Evolutionary conservation across 148 eudicot genomes (phyloP).

Genomic region (Suaeda aralocaspica): DNA sequence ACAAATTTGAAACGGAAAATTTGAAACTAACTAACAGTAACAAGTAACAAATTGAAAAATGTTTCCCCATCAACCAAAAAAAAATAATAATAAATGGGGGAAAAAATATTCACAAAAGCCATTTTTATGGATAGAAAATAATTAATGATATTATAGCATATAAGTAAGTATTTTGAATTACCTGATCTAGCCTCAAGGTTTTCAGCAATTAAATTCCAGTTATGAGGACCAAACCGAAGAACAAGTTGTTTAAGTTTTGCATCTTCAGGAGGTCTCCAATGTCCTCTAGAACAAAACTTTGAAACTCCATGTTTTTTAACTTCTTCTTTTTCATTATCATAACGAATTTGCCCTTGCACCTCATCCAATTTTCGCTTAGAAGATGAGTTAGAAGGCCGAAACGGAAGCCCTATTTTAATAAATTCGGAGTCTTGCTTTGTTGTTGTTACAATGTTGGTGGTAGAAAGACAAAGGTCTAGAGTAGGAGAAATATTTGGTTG

Average conservation of each 20-base stretch:
- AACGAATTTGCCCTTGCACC: neutral
- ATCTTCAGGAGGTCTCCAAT: constrained; percentile 77
- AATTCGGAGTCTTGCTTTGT: neutral
- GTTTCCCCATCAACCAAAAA: too few species aligned
- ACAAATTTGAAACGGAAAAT: too few species aligned
- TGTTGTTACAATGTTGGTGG: constrained; percentile 8
- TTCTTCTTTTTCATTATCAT: neutral
- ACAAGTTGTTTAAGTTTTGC: constrained; percentile 63
- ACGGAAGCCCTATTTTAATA: constrained; percentile 22
- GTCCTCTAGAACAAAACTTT: constrained; percentile 59
- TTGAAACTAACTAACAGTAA: too few species aligned
- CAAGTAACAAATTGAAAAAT: too few species aligned
- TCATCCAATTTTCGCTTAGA: neutral
- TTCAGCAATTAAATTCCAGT: constrained; percentile 72
- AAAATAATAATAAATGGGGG: too few species aligned
- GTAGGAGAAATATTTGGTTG: neutral
- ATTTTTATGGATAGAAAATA: too few species aligned
- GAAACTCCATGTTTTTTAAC: constrained; percentile 7
- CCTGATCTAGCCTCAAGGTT: constrained; percentile 67
- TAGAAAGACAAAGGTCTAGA: constrained; percentile 21
- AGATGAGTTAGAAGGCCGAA: too few species aligned
- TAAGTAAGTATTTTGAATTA: neutral
- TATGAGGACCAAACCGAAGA: constrained; percentile 58
- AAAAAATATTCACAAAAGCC: too few species aligned
- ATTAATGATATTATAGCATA: too few species aligned